phyloP scores from a whole-genome alignment of 179 eudicot genomes.

The Silene noctiflora region DNA sequence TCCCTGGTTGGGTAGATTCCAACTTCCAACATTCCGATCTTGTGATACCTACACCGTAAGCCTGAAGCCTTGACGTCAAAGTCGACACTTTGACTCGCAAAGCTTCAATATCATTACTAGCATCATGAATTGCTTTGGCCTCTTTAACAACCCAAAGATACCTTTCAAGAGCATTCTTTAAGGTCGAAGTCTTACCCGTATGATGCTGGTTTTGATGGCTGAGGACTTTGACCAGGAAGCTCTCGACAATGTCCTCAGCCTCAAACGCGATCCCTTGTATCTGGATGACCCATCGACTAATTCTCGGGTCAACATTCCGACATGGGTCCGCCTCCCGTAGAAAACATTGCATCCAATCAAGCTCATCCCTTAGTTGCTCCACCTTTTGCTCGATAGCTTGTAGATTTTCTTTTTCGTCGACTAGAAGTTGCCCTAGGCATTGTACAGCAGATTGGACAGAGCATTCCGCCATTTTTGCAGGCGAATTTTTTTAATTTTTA shows the following conservation, averaged over 20 bases:
- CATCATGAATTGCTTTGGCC: constrained; percentile 31
- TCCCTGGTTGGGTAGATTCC: not conserved
- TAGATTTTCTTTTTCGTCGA: constrained; percentile 29
- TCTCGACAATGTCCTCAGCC: constrained; percentile 34
- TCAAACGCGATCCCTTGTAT: constrained; percentile 34
- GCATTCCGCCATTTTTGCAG: constrained; percentile 36
- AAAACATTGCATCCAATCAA: constrained; percentile 39
- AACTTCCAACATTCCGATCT: constrained; percentile 12
- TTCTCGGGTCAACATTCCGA: constrained; percentile 20
- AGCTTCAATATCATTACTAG: constrained; percentile 26
- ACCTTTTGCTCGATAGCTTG: constrained; percentile 21
- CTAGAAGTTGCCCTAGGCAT: constrained; percentile 27
- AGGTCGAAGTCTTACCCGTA: constrained; percentile 13
- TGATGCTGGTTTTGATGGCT: constrained; percentile 22
- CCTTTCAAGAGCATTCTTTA: constrained; percentile 26
- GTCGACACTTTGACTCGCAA: constrained; percentile 24
- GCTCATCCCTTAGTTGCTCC: constrained; percentile 30
- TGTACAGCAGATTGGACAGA: constrained; percentile 32
- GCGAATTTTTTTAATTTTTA: not conserved
- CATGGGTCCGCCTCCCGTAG: constrained; percentile 28
- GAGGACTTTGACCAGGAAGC: constrained; percentile 21
- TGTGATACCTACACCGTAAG: constrained; percentile 32
- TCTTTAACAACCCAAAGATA: constrained; percentile 27
- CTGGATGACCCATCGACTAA: constrained; percentile 30
- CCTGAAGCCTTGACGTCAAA: constrained; percentile 30